These are phyloP conservation scores for Deuterostichococcus epilithicus DNA, from an alignment of 139 green algal species.

Conservation along the genomic window DNA sequence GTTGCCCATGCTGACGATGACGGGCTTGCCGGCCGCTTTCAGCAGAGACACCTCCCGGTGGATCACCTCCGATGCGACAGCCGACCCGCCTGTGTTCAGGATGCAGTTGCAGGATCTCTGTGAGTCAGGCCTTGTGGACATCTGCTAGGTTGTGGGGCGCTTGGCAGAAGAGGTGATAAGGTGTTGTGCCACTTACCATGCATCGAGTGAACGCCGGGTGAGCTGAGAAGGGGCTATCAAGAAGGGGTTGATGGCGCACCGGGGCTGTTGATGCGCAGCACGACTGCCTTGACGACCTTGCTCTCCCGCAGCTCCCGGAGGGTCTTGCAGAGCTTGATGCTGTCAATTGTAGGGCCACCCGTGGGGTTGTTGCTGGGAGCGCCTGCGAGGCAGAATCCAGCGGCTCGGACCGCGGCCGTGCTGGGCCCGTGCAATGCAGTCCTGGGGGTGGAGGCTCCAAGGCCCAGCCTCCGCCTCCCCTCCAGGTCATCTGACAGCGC, in stretches of 20 bases:
- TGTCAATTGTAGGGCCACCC: conserved; percentile 17
- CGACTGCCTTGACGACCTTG: conserved; percentile 63
- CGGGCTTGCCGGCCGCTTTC: conserved; percentile 67
- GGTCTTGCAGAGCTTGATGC: conserved; percentile 12
- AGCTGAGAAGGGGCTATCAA: not conserved
- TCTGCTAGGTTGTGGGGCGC: not conserved
- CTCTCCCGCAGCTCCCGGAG: conserved; percentile 22
- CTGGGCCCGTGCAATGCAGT: too few relatives aligned
- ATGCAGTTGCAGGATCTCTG: not conserved
- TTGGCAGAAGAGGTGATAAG: not conserved
- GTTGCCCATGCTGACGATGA: conserved; percentile 87
- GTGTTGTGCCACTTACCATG: not conserved
- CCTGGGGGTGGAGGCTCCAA: too few relatives aligned
- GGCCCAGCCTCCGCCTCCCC: too few relatives aligned
- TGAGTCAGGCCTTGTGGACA: not conserved
- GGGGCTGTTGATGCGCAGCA: conserved; percentile 87
- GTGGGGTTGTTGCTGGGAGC: too few relatives aligned
- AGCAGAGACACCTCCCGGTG: conserved; percentile 72
- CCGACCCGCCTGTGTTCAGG: conserved; percentile 64
- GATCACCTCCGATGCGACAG: conserved; percentile 91
- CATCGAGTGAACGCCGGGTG: not conserved
- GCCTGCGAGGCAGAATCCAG: too few relatives aligned
- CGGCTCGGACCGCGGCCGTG: too few relatives aligned
- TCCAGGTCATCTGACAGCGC: too few relatives aligned
- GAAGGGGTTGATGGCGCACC: conserved; percentile 7